These are phyloP conservation scores for Pulveroboletus sp. DNA, from an alignment of 768 basidiomycete genomes.

Conservation along the genomic window DNA sequence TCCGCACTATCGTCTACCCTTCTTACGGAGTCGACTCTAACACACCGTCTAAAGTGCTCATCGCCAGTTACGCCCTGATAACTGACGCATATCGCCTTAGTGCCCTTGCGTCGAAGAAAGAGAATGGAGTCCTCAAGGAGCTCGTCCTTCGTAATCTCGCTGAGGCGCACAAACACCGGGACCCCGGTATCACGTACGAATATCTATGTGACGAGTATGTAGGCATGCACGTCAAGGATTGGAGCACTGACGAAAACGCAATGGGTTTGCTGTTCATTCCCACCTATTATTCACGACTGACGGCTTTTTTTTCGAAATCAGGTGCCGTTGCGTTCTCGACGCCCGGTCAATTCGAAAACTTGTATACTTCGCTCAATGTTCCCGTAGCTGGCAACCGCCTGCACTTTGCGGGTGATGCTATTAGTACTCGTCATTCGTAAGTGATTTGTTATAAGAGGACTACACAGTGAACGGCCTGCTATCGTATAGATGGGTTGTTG, in stretches of 20 bases:
- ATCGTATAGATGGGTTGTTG: conserved; percentile 34
- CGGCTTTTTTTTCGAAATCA: not conserved
- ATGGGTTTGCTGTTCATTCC: conserved; percentile 30
- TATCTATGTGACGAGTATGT: conserved; percentile 19
- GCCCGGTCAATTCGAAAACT: conserved; percentile 35
- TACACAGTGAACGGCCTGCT: not conserved
- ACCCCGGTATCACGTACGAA: conserved; percentile 9
- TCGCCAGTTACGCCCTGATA: conserved; percentile 42
- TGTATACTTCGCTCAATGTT: conserved; percentile 30
- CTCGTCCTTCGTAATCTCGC: conserved; percentile 25
- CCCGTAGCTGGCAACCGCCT: conserved; percentile 25
- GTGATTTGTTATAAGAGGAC: conserved; percentile 1
- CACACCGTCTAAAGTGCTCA: conserved; percentile 29
- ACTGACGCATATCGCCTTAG: conserved; percentile 38
- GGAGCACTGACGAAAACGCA: conserved; percentile 30
- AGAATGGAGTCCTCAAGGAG: conserved; percentile 20
- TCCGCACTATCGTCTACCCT: conserved; percentile 44
- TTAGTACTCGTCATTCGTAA: conserved; percentile 15
- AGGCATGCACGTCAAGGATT: conserved; percentile 32
- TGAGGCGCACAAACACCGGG: conserved; percentile 13
- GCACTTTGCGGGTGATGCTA: conserved; percentile 16
- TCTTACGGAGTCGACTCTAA: conserved; percentile 33
- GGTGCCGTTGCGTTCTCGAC: conserved; percentile 42
- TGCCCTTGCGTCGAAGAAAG: conserved; percentile 25
- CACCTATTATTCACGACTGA: not conserved